These are phyloP conservation scores for Candida suzukii DNA, from an alignment of 805 yeast species.

Conservation along the genomic window DNA sequence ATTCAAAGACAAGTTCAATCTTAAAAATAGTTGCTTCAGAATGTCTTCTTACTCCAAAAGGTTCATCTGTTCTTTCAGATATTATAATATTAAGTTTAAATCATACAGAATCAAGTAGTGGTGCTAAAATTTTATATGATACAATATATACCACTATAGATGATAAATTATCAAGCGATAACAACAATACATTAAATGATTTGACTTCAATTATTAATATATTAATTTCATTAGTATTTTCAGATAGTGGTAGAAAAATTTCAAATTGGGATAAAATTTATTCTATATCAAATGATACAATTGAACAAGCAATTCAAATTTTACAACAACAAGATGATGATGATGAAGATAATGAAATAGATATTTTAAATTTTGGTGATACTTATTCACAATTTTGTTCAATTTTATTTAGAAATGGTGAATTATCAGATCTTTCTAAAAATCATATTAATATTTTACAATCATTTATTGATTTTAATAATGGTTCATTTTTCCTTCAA, in stretches of 20 bases:
- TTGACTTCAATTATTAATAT: constrained; percentile 31
- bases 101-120: constrained; percentile 41
- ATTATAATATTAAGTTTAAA: constrained; percentile 44
- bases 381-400: constrained; percentile 38
- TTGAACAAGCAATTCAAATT: constrained; percentile 6
- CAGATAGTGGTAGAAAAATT: constrained; percentile 66
- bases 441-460: constrained; percentile 38
- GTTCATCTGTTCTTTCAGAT: constrained; percentile 48
- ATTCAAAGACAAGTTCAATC: constrained; percentile 58
- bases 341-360: constrained; percentile 3
- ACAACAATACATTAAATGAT: constrained; percentile 5
- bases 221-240: constrained; percentile 44
- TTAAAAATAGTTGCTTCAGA: constrained; percentile 28
- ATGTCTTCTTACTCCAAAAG: constrained; percentile 15
- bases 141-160: constrained; percentile 17
- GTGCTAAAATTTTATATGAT: constrained; percentile 38
- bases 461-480: constrained; percentile 26
- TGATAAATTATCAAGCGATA: constrained; percentile 5
- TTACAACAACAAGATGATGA: constrained; percentile 5
- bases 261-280: constrained; percentile 38
- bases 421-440: constrained; percentile 35
- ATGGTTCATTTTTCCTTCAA: constrained; percentile 33
- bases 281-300: not conserved
- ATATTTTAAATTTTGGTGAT: constrained; percentile 13
- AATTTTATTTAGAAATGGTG: constrained; percentile 49